phyloP scores from a whole-genome alignment of 163 green algal species.

The Prototheca wickerhamii region DNA sequence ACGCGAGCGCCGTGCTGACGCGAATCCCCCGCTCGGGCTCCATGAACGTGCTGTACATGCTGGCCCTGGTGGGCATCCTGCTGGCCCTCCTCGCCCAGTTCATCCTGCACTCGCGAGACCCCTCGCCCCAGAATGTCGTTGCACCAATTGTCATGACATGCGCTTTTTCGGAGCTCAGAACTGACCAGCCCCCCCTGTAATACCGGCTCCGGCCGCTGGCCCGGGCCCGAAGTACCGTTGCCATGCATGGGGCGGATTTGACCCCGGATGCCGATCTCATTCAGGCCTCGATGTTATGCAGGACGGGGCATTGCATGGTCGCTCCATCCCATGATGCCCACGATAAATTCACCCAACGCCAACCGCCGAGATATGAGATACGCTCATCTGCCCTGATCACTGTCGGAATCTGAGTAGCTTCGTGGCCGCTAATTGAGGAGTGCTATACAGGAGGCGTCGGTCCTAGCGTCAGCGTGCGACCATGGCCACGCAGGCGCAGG shows the following conservation, averaged over 20 bases:
- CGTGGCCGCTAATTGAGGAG: neutral
- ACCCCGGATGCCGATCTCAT: too few species aligned
- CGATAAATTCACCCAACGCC: too few species aligned
- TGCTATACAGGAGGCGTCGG: neutral
- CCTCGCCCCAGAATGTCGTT: neutral
- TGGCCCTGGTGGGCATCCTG: neutral
- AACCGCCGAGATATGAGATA: neutral
- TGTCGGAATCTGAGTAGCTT: neutral
- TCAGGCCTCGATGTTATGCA: too few species aligned
- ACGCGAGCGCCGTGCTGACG: slow-evolving; percentile 35
- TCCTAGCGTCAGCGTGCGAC: neutral
- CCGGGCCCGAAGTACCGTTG: too few species aligned
- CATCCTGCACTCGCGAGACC: neutral
- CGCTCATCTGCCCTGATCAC: neutral
- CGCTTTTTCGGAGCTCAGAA: too few species aligned
- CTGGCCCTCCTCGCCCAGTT: neutral
- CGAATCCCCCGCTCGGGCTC: slow-evolving; percentile 2
- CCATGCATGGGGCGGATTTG: too few species aligned
- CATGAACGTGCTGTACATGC: neutral
- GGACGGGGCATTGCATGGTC: too few species aligned
- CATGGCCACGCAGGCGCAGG: neutral
- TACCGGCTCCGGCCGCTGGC: too few species aligned
- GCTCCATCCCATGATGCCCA: too few species aligned
- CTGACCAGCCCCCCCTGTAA: too few species aligned
- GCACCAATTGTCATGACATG: too few species aligned